Evolutionary conservation across 345 rosid genomes (phyloP).

Genomic region (Theobroma cacao): DNA sequence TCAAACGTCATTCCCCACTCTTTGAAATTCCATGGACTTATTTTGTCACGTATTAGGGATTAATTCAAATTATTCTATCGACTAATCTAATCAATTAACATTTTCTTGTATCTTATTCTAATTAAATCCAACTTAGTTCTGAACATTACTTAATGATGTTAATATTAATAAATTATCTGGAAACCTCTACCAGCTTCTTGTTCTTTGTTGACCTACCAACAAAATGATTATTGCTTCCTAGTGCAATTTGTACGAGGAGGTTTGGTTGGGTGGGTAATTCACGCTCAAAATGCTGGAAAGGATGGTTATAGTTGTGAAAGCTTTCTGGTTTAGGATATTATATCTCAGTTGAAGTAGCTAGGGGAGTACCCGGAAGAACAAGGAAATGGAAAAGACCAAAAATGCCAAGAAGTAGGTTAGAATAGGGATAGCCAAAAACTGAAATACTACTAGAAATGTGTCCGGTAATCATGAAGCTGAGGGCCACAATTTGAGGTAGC

Average conservation of each 20-base stretch:
- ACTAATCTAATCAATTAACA: neutral
- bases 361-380: no score
- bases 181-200: neutral
- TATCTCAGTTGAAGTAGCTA: no score
- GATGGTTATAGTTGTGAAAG: neutral
- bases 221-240: neutral
- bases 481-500: no score
- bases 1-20: slow-evolving; percentile 15
- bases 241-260: neutral
- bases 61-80: neutral
- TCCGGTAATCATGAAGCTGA: no score
- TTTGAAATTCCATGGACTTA: neutral
- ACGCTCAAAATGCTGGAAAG: neutral
- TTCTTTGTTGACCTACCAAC: neutral
- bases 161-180: neutral
- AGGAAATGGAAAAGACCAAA: no score
- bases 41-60: slow-evolving; percentile 3
- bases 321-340: no score
- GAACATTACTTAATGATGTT: neutral
- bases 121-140: neutral
- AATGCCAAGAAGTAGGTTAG: no score
- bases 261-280: neutral
- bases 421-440: no score
- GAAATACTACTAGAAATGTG: no score
- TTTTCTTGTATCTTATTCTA: neutral